phyloP scores from a whole-genome alignment of 2,329 filamentous ascomycete genomes.

The Claviceps sp. region DNA sequence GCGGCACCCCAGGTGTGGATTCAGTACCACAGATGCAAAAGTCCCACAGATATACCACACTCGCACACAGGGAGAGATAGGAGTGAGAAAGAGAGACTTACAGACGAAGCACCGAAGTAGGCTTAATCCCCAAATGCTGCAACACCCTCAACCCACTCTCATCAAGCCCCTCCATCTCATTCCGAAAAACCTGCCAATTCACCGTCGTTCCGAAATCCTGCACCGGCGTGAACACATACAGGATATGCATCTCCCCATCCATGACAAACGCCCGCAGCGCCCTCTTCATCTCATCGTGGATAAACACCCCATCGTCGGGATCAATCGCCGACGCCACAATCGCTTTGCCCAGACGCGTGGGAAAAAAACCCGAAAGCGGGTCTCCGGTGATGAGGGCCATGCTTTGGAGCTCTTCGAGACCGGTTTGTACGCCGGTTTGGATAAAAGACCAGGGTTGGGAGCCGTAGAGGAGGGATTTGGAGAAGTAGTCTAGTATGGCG shows the following conservation, averaged over 20 bases:
- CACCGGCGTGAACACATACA: slow-evolving; percentile 66
- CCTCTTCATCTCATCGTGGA: slow-evolving; percentile 53
- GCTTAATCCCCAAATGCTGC: slow-evolving; percentile 53
- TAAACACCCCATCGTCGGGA: slow-evolving; percentile 62
- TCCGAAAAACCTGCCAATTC: slow-evolving; percentile 60
- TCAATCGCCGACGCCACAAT: slow-evolving; percentile 60
- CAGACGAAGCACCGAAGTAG: slow-evolving; percentile 53
- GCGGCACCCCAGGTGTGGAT: no score
- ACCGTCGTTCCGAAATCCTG: slow-evolving; percentile 42
- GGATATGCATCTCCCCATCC: slow-evolving; percentile 68
- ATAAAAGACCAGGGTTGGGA: slow-evolving; percentile 38
- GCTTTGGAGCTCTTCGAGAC: slow-evolving; percentile 42
- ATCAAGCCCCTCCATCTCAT: slow-evolving; percentile 56
- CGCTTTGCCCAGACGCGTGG: slow-evolving; percentile 55
- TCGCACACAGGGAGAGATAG: no score
- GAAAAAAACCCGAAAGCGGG: slow-evolving; percentile 36
- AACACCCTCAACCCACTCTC: slow-evolving; percentile 59
- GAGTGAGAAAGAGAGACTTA: slow-evolving; percentile 21
- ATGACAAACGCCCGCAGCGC: slow-evolving; percentile 63
- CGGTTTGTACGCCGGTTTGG: slow-evolving; percentile 39
- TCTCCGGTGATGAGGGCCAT: slow-evolving; percentile 42
- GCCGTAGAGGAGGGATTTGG: slow-evolving; percentile 51
- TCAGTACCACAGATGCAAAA: no score
- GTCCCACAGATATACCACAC: no score
- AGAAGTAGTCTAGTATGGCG: slow-evolving; percentile 54